Evolutionary conservation across 352 stramenopile species (phyloP).

Genomic region (Globisporangium irregulare): DNA sequence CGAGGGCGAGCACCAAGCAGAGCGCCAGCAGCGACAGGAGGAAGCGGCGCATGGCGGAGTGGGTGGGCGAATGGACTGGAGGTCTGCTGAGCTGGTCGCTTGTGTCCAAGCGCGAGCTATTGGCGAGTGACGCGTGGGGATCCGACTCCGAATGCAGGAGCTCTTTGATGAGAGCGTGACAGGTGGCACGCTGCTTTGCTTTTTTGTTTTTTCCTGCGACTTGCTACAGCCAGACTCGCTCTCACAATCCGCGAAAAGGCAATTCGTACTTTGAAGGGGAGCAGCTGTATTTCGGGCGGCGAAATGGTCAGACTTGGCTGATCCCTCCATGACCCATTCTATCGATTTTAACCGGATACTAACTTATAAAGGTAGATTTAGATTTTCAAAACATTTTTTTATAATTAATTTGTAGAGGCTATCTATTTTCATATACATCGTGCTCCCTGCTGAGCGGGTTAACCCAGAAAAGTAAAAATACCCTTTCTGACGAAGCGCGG

Average conservation of each 20-base stretch:
- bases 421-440: background rate
- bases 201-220: background rate
- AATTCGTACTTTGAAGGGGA: background rate
- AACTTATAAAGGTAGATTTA: background rate
- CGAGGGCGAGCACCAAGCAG: constrained; percentile 32
- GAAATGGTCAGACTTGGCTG: background rate
- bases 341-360: background rate
- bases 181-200: constrained; percentile 2
- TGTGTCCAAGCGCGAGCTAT: constrained; percentile 7
- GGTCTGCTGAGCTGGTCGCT: background rate
- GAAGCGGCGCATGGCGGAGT: constrained; percentile 35
- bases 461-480: constrained; percentile 12
- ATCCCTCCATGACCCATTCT: no score
- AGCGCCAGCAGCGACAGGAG: constrained; percentile 52
- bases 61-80: background rate
- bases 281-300: background rate
- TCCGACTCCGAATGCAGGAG: background rate
- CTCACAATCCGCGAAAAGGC: background rate
- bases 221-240: background rate
- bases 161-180: constrained; percentile 10
- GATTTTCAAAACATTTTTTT: background rate
- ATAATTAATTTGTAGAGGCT: no score
- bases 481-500: constrained; percentile 1
- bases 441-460: background rate
- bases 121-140: constrained; percentile 2